Percentiles rank a stretch among this genome's conserved stretches.
Evolutionary conservation across 2,329 filamentous ascomycete genomes (phyloP).

Genomic region (Cryphonectria radicalis): DNA sequence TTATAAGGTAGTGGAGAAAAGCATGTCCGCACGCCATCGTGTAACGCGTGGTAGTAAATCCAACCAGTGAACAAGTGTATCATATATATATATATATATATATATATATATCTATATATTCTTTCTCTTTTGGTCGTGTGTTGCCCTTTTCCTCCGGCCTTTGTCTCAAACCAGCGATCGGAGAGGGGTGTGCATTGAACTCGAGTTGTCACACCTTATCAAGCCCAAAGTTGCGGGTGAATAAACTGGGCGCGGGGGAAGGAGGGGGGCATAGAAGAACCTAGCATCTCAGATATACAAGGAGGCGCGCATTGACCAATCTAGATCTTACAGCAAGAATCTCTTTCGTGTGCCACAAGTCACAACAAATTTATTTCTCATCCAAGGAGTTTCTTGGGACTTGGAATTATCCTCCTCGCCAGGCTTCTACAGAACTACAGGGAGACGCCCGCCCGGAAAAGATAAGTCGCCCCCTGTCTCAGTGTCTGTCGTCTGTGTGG

Average conservation of each 20-base stretch:
- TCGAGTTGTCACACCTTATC: background rate
- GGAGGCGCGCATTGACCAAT: background rate
- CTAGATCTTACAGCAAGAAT: background rate
- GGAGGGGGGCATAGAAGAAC: background rate
- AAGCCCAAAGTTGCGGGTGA: background rate
- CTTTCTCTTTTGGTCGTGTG: background rate
- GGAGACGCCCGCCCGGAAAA: background rate
- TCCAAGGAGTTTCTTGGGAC: background rate
- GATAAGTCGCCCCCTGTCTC: background rate
- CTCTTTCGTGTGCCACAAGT: background rate
- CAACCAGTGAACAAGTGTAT: background rate
- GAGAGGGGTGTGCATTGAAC: background rate
- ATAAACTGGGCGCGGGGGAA: background rate
- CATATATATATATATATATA: too few species aligned
- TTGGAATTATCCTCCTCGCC: background rate
- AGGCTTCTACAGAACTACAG: background rate
- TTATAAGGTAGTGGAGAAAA: background rate
- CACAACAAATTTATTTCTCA: background rate
- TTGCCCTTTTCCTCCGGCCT: too few species aligned
- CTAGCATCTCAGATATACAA: background rate
- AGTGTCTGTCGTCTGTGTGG: background rate
- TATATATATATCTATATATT: too few species aligned
- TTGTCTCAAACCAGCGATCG: background rate
- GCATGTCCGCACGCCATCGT: background rate
- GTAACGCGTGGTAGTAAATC: background rate